Base-by-base conservation (phyloP, 2,329 filamentous ascomycete genomes). In the Trichoderma guizhouense region DNA sequence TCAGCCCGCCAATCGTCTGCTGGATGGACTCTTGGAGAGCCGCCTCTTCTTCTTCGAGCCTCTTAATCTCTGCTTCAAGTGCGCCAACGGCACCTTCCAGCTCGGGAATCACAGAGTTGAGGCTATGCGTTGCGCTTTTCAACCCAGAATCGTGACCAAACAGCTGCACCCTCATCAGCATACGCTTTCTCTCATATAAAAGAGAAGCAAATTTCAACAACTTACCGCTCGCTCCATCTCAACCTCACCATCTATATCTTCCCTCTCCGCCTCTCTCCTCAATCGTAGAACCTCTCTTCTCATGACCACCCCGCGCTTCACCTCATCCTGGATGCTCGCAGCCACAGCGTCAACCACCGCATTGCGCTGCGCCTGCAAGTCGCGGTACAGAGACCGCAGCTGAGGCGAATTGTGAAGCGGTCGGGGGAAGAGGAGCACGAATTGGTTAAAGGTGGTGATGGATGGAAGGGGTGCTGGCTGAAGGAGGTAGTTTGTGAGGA, bases 401-500 rank as follows among this genome's bases (percentile, higher is more conserved):
- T 91, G 89, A 0, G 92, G 88, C 61, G 90, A 91, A 28, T 86
- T 83, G 72, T 90, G 91, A 64, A 90, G 85, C 51, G 88, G 81
- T 65, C 86, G 88, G 12, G 94, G 93, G 78, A 97, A 96, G 55
- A 95, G 86, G 32, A 90, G 86, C 57, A 89, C 90, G 84, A 97
- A 97, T 75, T 93, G 88, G 71, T 90, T 86, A 61, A 94, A 86
- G 8, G 93, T 91, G 75, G 94, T 84, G 78, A 94, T 88, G 74
- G 91, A 88, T 55, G 92, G 91, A 47, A 97, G 85, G 32, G 92
- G 87, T 8, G 93, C 91, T 14, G 94, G 92, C 34, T 91, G 86
- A 43, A 97, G 87, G 72, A 97, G 89, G 80, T 95, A 97, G 81
- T 92, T 91, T 77, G 86, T 86, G 66, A 97, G 87, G 74, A 97